A percentile compares a stretch with the other conserved stretches of the same genome.
Conservation (phyloP, 345 rosid species). For the Murraya paniculata region DNA sequence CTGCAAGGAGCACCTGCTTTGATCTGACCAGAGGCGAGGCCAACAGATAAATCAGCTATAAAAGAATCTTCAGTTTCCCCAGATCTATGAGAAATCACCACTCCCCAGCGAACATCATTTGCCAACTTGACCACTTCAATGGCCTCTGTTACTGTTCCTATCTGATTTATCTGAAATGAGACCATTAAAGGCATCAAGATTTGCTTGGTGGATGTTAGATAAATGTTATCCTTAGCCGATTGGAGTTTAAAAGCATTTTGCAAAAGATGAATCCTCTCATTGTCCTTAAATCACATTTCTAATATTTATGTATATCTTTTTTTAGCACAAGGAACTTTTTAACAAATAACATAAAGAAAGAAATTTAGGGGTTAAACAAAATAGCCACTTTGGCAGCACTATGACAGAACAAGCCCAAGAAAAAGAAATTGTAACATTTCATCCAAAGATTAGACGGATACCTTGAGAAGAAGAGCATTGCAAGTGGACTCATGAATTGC, state of each 20-base stretch:
- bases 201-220: not conserved
- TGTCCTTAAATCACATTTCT: not conserved
- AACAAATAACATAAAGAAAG: not conserved
- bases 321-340: not conserved
- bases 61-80: constrained; percentile 96
- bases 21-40: constrained; percentile 76
- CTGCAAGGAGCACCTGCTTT: constrained; percentile 99
- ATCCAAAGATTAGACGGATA: constrained; percentile 24
- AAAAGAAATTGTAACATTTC: not conserved
- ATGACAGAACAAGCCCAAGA: not conserved
- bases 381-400: not conserved
- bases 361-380: not conserved
- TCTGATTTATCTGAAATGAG: constrained; percentile 74
- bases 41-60: constrained; percentile 89
- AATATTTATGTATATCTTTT: not conserved
- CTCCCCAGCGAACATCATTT: constrained; percentile 91
- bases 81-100: constrained; percentile 81
- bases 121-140: constrained; percentile 92
- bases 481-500: constrained; percentile 80
- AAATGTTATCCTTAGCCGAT: not conserved
- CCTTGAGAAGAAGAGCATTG: constrained; percentile 95
- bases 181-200: not conserved
- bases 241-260: not conserved
- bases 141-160: constrained; percentile 96
- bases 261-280: not conserved